Conservation (phyloP, 768 basidiomycete genomes). For the Boletus coccyginus region DNA sequence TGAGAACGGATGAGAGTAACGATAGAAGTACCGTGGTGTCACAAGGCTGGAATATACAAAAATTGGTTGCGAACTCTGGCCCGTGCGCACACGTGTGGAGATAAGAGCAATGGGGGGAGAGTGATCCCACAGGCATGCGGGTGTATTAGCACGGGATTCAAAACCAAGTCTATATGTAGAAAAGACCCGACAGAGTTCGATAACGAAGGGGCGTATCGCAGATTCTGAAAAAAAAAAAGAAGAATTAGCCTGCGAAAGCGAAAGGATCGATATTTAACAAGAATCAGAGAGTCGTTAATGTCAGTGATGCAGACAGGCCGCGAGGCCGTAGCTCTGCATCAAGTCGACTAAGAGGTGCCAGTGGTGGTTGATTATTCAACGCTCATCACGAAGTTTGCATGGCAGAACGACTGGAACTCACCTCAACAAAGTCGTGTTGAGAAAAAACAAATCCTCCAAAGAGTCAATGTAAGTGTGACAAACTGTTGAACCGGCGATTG, state of each 20-base stretch:
- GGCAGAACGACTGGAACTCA: slow-evolving; percentile 13
- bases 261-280: neutral
- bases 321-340: slow-evolving; percentile 37
- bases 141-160: slow-evolving; percentile 1
- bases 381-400: slow-evolving; percentile 60
- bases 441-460: neutral
- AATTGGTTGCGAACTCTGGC: neutral
- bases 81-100: neutral
- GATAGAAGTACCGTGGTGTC: neutral
- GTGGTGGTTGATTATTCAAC: slow-evolving; percentile 68
- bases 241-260: slow-evolving; percentile 15
- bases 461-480: neutral
- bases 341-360: slow-evolving; percentile 95
- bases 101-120: neutral
- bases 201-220: neutral
- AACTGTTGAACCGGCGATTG: slow-evolving; percentile 21
- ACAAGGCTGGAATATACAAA: slow-evolving; percentile 4
- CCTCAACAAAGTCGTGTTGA: neutral
- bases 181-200: neutral
- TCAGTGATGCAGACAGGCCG: slow-evolving; percentile 59
- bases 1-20: neutral
- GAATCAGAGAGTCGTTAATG: slow-evolving; percentile 66
- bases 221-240: slow-evolving; percentile 12
- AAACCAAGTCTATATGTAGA: neutral
- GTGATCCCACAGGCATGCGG: neutral